Conservation (phyloP, 441 rosid genomes). For the Hura crepitans region DNA sequence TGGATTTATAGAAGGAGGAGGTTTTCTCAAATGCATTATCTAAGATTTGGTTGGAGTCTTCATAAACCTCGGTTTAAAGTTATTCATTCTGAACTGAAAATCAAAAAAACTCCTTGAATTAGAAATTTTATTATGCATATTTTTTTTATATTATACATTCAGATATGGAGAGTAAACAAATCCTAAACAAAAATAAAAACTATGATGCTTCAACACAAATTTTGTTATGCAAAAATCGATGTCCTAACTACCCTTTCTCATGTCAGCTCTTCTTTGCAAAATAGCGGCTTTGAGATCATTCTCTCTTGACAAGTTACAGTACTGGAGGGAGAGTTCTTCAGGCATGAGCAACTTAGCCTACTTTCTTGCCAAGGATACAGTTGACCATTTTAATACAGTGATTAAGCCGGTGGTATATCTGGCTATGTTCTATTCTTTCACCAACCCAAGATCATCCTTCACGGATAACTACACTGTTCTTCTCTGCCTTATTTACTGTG, state of each 20-base stretch:
- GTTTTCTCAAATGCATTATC: not conserved
- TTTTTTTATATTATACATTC: too few species aligned
- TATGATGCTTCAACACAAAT: not conserved
- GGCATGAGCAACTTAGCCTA: conserved; percentile 93
- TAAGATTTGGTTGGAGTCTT: not conserved
- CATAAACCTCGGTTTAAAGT: not conserved
- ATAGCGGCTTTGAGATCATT: conserved; percentile 85
- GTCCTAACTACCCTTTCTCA: conserved; percentile 8
- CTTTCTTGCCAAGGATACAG: conserved; percentile 89
- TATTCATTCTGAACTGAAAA: not conserved
- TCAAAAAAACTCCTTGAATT: not conserved
- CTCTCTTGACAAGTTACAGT: conserved; percentile 76
- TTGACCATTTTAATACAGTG: conserved; percentile 73
- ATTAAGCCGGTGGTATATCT: conserved; percentile 87
- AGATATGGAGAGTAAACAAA: too few species aligned
- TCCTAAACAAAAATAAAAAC: not conserved
- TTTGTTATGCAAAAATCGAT: not conserved
- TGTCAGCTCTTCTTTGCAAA: conserved; percentile 85
- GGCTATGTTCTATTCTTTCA: conserved; percentile 93
- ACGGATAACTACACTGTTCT: conserved; percentile 65
- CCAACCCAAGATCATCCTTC: conserved; percentile 80
- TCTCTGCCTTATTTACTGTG: conserved; percentile 87
- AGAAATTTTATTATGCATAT: not conserved
- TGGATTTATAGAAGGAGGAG: too few species aligned
- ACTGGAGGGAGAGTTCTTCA: conserved; percentile 86